Evolutionary conservation across 139 green algal genomes (phyloP).

Genomic region (Desmodesmus armatus): DNA sequence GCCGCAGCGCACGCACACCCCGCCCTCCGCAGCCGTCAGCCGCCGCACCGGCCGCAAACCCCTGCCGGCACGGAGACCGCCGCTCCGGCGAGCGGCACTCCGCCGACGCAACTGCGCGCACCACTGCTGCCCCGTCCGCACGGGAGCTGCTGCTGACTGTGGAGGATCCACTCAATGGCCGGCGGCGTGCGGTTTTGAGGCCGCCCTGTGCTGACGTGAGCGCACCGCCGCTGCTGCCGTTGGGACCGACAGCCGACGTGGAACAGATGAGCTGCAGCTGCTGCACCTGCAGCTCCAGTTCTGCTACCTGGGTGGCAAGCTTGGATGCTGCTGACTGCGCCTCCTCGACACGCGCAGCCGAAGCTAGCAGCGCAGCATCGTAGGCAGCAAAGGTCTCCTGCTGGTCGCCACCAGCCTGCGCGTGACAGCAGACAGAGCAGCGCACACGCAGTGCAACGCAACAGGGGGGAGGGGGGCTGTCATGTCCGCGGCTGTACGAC

Average conservation of each 20-base stretch:
- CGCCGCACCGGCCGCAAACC: not conserved
- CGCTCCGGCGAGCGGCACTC: not conserved
- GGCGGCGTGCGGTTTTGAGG: not conserved
- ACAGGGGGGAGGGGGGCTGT: too few species aligned
- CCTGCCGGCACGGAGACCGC: not conserved
- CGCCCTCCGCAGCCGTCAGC: not conserved
- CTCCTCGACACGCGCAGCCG: conserved; percentile 15
- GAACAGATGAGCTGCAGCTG: not conserved
- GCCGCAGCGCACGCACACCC: conserved; percentile 3
- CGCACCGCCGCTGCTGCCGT: not conserved
- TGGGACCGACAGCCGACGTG: too few species aligned
- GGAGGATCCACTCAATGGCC: too few species aligned
- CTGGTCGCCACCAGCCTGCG: conserved; percentile 3
- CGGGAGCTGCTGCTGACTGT: not conserved
- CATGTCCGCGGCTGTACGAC: too few species aligned
- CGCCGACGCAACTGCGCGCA: not conserved
- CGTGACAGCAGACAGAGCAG: not conserved
- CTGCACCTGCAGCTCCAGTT: conserved; percentile 27
- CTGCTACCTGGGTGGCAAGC: conserved; percentile 1
- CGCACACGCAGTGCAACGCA: too few species aligned
- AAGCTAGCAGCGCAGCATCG: conserved; percentile 9
- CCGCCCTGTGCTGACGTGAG: too few species aligned
- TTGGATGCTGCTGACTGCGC: conserved; percentile 17
- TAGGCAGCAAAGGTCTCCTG: conserved; percentile 19
- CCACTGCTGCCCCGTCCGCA: not conserved